Conservation (phyloP, 2,329 filamentous ascomycete genomes). For the Hysterium pulicare region DNA sequence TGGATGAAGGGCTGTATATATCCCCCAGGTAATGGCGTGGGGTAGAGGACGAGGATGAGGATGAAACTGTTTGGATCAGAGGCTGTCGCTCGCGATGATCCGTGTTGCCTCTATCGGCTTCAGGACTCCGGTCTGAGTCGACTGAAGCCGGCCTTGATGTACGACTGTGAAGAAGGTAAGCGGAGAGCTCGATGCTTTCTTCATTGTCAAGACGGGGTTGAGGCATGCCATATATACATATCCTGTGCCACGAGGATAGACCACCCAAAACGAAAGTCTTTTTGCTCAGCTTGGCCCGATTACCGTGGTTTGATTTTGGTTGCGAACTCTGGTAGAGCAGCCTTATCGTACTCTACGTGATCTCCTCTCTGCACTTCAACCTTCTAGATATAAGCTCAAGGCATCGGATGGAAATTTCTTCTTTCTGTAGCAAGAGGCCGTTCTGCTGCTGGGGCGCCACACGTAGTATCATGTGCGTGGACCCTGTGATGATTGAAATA, state of each 20-base stretch:
- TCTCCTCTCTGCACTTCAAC: background rate
- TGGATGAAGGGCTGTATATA: slow-evolving; percentile 16
- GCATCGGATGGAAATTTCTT: background rate
- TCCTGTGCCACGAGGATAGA: background rate
- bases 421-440: background rate
- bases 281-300: slow-evolving; percentile 1
- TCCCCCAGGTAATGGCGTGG: slow-evolving; percentile 31
- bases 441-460: too few relatives aligned
- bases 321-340: background rate
- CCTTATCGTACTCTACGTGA: background rate
- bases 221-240: slow-evolving; percentile 3
- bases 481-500: slow-evolving; percentile 10
- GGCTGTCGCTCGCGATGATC: slow-evolving; percentile 24
- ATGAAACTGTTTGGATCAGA: slow-evolving; percentile 16
- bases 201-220: background rate
- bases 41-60: slow-evolving; percentile 11
- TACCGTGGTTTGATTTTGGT: background rate
- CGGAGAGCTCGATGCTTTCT: background rate
- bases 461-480: slow-evolving; percentile 9
- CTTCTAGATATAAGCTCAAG: background rate
- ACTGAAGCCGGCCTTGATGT: slow-evolving; percentile 5
- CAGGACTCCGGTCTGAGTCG: slow-evolving; percentile 5
- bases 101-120: slow-evolving; percentile 12
- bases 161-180: background rate
- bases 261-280: background rate